phyloP scores from a whole-genome alignment of 108 stramenopile species.

The Skeletonema costatum region DNA sequence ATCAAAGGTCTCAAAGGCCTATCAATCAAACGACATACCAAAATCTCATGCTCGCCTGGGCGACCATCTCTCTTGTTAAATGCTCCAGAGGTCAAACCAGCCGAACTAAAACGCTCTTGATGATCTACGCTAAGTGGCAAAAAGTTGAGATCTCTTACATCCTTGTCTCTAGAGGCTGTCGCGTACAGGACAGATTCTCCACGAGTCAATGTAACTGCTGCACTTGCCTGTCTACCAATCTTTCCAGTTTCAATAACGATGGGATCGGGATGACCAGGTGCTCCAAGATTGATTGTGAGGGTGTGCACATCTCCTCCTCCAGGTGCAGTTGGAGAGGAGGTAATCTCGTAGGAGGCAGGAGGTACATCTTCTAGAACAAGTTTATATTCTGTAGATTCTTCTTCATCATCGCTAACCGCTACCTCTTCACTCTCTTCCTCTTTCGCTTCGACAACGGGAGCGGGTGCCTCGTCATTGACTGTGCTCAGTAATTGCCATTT shows the following conservation, averaged over 20 bases:
- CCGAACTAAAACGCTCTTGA: conserved; percentile 88
- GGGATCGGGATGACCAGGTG: conserved; percentile 65
- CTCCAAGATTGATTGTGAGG: conserved; percentile 60
- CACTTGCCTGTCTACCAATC: conserved; percentile 85
- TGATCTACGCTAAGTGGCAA: conserved; percentile 92
- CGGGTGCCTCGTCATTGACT: conserved; percentile 9
- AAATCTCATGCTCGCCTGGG: conserved; percentile 88
- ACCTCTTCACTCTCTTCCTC: conserved; percentile 10
- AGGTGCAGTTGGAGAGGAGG: conserved; percentile 50
- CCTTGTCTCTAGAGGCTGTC: conserved; percentile 67
- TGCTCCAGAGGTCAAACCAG: conserved; percentile 80
- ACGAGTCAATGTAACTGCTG: conserved; percentile 72
- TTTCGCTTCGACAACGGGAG: neutral
- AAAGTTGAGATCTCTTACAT: conserved; percentile 79
- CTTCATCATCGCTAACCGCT: neutral
- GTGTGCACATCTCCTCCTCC: conserved; percentile 59
- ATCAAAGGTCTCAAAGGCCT: conserved; percentile 92
- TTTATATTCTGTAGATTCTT: conserved; percentile 16
- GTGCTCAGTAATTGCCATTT: conserved; percentile 8
- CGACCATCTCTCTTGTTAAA: conserved; percentile 90
- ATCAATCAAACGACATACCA: conserved; percentile 93
- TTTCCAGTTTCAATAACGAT: conserved; percentile 81
- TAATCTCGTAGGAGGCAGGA: conserved; percentile 47
- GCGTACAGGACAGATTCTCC: conserved; percentile 81
- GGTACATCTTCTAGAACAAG: conserved; percentile 41